Evolutionary conservation across 768 basidiomycete genomes (phyloP), one percentile per base, ranked within the genome.

Genomic region (Pholiota conissans): DNA sequence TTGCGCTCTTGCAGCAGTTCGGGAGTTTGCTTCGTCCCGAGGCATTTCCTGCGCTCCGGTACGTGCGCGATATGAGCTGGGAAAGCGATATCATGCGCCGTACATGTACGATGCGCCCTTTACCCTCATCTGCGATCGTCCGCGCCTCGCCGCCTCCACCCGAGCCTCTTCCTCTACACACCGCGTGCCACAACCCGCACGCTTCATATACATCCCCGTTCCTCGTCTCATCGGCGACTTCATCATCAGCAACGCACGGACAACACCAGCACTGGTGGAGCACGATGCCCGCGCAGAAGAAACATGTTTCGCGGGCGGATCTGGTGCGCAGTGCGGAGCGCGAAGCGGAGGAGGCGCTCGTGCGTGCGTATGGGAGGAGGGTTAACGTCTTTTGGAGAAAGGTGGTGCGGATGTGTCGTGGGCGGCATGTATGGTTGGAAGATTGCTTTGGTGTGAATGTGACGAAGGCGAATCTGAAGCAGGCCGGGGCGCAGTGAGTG

Each of bases 1-100:
- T 89, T 69, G 78, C 82, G 63, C 77, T 90, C 49, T 71, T 76
- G 30, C 84, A 86, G 68, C 89, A 90, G 68, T 77, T 90, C 52
- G 80, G 79, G 46, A 84, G 81, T 55, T 69, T 90, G 18, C 64
- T 90, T 16, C 73, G 79, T 49, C 63, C 70, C 6, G 78, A 84
- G 52, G 85, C 86, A 50, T 90, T 90, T 67, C 89, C 89, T 24
- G 67, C 70, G 11, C 69, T 90, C 56, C 72, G 73, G 60, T 86
- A 79, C 65, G 77, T 91, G 49, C 73, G 89, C 34, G 89, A 91
- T 72, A 73, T 91, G 70, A 86, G 85, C 65, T 73, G 72, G 64
- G 78, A 76, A 56, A 86, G 84, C 55, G 81, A 87, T 63, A 58
- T 61, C 20, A 80, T 90, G 74, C 76, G 89, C 32, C 62, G 74